These are phyloP conservation scores for Pyricularia pennisetigena DNA, from an alignment of 2,329 filamentous ascomycete genomes.

Conservation along the genomic window DNA sequence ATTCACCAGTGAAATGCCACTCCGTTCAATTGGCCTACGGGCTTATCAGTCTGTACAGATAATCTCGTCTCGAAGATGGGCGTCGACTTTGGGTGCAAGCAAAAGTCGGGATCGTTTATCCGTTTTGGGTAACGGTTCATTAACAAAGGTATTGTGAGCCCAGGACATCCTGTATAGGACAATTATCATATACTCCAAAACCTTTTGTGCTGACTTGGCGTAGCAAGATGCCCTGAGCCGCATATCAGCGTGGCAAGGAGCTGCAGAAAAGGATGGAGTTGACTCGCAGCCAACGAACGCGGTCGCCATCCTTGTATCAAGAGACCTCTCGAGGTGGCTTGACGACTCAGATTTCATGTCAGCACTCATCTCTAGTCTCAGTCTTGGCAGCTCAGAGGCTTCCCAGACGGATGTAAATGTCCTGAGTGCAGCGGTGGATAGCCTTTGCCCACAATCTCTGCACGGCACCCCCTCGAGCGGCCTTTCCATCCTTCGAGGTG, in stretches of 20 bases:
- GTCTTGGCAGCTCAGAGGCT: conserved; percentile 3
- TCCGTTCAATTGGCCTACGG: conserved; percentile 6
- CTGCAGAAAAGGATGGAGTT: neutral
- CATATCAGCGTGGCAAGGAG: conserved; percentile 1
- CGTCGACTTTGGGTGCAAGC: neutral
- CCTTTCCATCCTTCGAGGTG: conserved; percentile 41
- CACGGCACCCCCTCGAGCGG: conserved; percentile 26
- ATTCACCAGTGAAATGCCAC: conserved; percentile 5
- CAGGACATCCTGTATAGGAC: neutral
- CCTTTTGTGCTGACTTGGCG: neutral
- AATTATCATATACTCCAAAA: neutral
- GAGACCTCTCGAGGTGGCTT: conserved; percentile 35
- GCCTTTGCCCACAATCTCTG: conserved; percentile 28
- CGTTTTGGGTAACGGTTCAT: conserved; percentile 3
- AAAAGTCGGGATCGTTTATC: conserved; percentile 10
- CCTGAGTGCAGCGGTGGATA: conserved; percentile 46
- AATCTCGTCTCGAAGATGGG: neutral
- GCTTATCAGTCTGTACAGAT: neutral
- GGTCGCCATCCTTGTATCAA: conserved; percentile 40
- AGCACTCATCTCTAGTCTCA: conserved; percentile 17
- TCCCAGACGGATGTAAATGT: conserved; percentile 28
- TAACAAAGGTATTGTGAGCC: conserved; percentile 9
- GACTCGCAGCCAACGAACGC: conserved; percentile 8
- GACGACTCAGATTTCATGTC: conserved; percentile 29
- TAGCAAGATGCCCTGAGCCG: conserved; percentile 10